Base-by-base conservation (phyloP, 1,284 basidiomycete species). In the Trichosporon ovoides region DNA sequence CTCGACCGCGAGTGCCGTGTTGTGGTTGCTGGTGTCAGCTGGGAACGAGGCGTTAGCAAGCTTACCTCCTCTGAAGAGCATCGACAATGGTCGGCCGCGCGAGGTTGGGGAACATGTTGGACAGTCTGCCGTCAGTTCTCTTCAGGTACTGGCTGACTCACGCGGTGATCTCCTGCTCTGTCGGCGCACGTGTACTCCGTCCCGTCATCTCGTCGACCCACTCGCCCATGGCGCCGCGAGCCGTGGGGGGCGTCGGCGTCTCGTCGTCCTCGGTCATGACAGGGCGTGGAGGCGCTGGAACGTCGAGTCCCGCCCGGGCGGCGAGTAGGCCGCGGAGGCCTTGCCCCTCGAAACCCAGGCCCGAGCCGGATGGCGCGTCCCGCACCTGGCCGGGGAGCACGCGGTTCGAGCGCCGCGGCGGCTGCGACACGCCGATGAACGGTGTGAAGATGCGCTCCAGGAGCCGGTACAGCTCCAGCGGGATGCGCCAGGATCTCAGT, bases 171-270 rank as follows among this genome's bases (percentile, higher is more conserved):
- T 93, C 90, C 33, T 82, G 78, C 48, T 90, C 87, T 38, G 81
- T 81, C 2, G 89, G 87, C 14, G 85, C 84, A 50, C 87, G 82
- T 54, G 68, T 81, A 10, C 81, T 72, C 64, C 85, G 78, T 4
- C 87, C 88, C 2, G 87, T 87, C 64, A 91, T 75, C 67, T 87
- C 87, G 60, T 87, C 82, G 36, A 91, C 86, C 87, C 88, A 91
- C 69, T 89, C 87, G 50, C 87, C 84, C 74, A 92, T 80, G 0
- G 71, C 85, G 3, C 84, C 85, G 38, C 73, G 71, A 0, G 73
- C 70, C 36, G 43, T 38, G 14, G 36, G 38, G 12, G 19, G 48
- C 12, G 35, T 37, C 13, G 24, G 51, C 37, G 40, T 59, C 24
- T 10, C 33, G 35, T 56, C 34, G 48, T 38, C 16, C 56, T 20